Base-by-base conservation (phyloP, 2,329 filamentous ascomycete genomes). In the Phaeosphaeriaceae sp. region DNA sequence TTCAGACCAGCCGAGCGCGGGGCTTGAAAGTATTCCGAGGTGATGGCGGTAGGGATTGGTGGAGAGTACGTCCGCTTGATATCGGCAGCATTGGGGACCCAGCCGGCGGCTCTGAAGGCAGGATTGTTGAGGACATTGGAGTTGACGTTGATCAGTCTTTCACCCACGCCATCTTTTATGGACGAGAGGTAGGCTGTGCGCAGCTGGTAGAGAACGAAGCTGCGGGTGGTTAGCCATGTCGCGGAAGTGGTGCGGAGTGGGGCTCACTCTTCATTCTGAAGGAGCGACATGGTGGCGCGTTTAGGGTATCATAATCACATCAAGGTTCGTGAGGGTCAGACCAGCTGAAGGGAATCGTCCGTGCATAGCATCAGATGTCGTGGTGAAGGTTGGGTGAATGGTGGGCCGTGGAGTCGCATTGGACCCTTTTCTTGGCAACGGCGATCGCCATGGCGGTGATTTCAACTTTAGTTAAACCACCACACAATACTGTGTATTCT, bases 1-100 rank as follows among this genome's bases (percentile, higher is more conserved):
- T 80, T 79, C 40, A 91, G 77, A 1, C 87, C 88, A 22, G 84
- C 82, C 43, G 85, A 85, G 11, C 88, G 77, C 50, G 82, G 87
- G 1, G 90, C 86, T 83, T 93, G 90, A 73, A 95, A 95, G 79
- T 95, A 95, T 74, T 95, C 92, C 49, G 90, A 91, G 28, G 91
- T 89, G 61, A 93, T 87, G 15, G 90, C 91, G 3, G 92, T 94
- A 10, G 92, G 92, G 56, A 96, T 96, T 1, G 92, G 91, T 21
- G 92, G 92, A 2, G 92, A 95, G 77, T 96, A 91, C 49, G 91
- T 94, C 68, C 92, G 88, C 78, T 94, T 94, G 76, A 91, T 88
- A 64, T 93, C 89, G 19, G 89, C 86, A 10, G 89, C 86, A 71
- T 91, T 91, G 50, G 89, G 82, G 46, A 88, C 86, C 92, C 92